phyloP scores from a whole-genome alignment of 257 asterid species.

The Cruciata laevipes region DNA sequence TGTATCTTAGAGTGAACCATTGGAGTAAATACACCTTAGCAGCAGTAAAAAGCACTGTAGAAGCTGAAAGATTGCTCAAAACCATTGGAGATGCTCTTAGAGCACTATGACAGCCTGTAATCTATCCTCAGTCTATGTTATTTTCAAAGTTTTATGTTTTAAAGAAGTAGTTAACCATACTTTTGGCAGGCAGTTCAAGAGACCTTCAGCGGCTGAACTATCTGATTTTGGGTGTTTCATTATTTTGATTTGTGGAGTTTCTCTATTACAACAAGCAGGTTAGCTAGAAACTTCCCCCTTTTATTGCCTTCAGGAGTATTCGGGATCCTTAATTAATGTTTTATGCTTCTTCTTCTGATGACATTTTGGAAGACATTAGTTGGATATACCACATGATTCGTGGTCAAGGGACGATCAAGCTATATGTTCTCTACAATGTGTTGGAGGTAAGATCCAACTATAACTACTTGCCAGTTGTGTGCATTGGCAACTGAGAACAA shows the following conservation, averaged over 20 bases:
- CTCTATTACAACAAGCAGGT: slow-evolving; percentile 93
- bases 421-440: slow-evolving; percentile 93
- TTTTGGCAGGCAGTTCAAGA: slow-evolving; percentile 97
- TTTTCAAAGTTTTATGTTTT: slow-evolving; percentile 13
- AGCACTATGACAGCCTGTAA: background rate
- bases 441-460: slow-evolving; percentile 61
- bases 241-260: slow-evolving; percentile 63
- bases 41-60: too few relatives aligned
- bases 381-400: slow-evolving; percentile 99
- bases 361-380: slow-evolving; percentile 68
- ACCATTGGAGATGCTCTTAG: too few relatives aligned
- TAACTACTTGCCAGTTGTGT: background rate
- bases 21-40: too few relatives aligned
- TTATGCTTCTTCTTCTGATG: slow-evolving; percentile 14
- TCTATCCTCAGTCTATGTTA: background rate
- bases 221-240: slow-evolving; percentile 86
- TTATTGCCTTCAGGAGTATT: background rate
- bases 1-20: too few relatives aligned
- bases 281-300: slow-evolving; percentile 13
- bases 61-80: too few relatives aligned
- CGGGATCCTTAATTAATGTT: background rate
- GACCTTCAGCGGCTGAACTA: slow-evolving; percentile 78
- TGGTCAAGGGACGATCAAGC: slow-evolving; percentile 93
- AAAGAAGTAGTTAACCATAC: slow-evolving; percentile 53
- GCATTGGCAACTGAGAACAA: too few relatives aligned